Evolutionary conservation across 225 moss, liverwort and hornwort genomes (phyloP).

Genomic region (Pseudisothecium myosuroides): DNA sequence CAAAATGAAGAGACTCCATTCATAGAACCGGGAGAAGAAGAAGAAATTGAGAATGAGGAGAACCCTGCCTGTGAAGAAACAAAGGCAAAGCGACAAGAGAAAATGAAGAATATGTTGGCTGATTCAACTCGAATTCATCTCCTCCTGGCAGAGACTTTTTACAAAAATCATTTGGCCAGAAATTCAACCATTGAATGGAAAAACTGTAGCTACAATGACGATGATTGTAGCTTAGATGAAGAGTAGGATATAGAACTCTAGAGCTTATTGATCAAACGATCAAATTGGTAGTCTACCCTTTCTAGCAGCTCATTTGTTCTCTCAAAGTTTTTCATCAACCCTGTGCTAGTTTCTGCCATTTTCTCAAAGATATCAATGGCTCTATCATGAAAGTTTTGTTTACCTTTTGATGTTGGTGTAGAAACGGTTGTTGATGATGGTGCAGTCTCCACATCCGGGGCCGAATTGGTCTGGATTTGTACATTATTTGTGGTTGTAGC

Average conservation of each 20-base stretch:
- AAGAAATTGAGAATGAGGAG: background rate
- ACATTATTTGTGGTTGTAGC: too few species aligned
- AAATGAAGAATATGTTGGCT: background rate
- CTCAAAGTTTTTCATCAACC: too few species aligned
- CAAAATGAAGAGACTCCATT: too few species aligned
- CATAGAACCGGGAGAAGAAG: background rate
- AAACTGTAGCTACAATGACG: fast-evolving
- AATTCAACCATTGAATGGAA: background rate
- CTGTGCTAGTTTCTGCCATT: too few species aligned
- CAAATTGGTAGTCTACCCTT: too few species aligned
- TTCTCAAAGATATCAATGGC: too few species aligned
- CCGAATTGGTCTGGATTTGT: too few species aligned
- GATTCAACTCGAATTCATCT: background rate
- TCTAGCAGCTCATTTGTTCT: too few species aligned
- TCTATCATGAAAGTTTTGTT: too few species aligned
- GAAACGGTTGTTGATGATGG: too few species aligned
- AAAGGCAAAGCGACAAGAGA: background rate
- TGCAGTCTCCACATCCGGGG: too few species aligned
- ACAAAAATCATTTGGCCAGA: background rate
- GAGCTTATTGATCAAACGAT: background rate
- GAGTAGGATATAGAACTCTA: background rate
- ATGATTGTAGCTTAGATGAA: background rate
- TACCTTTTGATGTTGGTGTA: too few species aligned
- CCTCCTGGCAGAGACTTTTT: background rate
- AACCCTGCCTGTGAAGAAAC: background rate